Evolutionary conservation across 306 rosid genomes (phyloP), one percentile per base, ranked within the genome.

Genomic region (Acacia acuminata): DNA sequence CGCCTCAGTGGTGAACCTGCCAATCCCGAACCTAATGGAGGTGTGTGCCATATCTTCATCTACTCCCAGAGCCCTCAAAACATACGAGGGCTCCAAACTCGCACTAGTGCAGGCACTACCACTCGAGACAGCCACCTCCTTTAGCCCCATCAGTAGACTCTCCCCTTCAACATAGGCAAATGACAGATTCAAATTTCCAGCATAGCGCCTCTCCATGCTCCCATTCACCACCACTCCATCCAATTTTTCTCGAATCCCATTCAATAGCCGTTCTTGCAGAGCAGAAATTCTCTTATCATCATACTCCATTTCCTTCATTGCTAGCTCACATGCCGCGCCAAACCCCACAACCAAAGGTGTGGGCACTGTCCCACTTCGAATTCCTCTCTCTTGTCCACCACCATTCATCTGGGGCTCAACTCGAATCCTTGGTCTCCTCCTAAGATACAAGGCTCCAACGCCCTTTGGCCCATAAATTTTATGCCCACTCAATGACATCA

Each of bases 41-140:
- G 99, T 96, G 36, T 96, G 99, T 27, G 98, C 99, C 99, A 94
- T 94, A 74, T 94, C 98, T 85, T 96, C 99, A n/a, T 96, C 98
- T 84, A 96, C 99, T 43, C 99, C 99, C 85, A 96, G 79, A 0
- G 99, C 99, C 79, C 98, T 90, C 92, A 93, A 85, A 58, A 93
- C 99, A 84, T 96, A 94, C 0, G 99, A 94, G 1, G 98, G 99
- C 91, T 96, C 98, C 91, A 96, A 88, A 88, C 98, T 93, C 2
- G 99, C 98, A 79, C 99, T 93, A 8, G 98, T 96, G 64, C 99
- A 96, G 1, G 97, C 99, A 82, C 99, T 96, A 27, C 99, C 99
- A 83, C 99, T 96, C 7, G 99, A 96, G 22, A 96, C 98, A 8
- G 99, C 99, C 73, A 96, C 98, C 84, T 96, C 99, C 91, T 93